Conservation (phyloP, 495 filamentous ascomycete genomes). For the Lindgomyces ingoldianus region DNA sequence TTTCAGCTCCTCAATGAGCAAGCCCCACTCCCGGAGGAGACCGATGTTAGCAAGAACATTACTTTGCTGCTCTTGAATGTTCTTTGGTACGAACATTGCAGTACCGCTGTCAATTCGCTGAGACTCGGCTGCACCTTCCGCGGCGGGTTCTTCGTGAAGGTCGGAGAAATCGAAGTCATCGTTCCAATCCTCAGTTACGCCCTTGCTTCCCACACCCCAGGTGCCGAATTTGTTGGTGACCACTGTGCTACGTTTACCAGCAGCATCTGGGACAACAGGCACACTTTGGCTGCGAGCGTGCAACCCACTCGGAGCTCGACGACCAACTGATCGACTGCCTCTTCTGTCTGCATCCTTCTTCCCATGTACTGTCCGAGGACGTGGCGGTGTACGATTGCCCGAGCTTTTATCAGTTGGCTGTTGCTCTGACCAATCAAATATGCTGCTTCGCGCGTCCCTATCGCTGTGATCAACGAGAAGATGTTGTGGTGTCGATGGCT, state of each 20-base stretch:
- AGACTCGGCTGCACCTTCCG: slow-evolving; percentile 24
- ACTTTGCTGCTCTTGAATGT: slow-evolving; percentile 46
- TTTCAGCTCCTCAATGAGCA: slow-evolving; percentile 49
- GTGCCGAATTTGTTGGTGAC: slow-evolving; percentile 78
- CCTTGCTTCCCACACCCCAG: slow-evolving; percentile 83
- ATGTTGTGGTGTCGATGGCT: slow-evolving; percentile 24
- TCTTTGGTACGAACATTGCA: slow-evolving; percentile 46
- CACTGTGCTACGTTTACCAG: slow-evolving; percentile 59
- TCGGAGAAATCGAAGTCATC: slow-evolving; percentile 50
- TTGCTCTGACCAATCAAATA: slow-evolving; percentile 89
- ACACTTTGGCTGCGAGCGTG: slow-evolving; percentile 95
- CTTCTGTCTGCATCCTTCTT: slow-evolving; percentile 75
- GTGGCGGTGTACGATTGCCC: slow-evolving; percentile 56
- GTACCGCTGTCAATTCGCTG: slow-evolving; percentile 43
- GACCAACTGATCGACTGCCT: slow-evolving; percentile 71
- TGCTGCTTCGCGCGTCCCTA: slow-evolving; percentile 54
- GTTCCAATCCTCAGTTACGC: slow-evolving; percentile 51
- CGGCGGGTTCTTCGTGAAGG: slow-evolving; percentile 32
- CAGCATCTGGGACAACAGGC: slow-evolving; percentile 72
- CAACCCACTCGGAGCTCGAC: slow-evolving; percentile 72
- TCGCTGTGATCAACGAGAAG: slow-evolving; percentile 29
- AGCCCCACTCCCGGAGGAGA: slow-evolving; percentile 46
- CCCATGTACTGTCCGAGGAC: slow-evolving; percentile 87
- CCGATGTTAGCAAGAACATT: slow-evolving; percentile 49
- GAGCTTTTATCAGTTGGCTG: slow-evolving; percentile 55